These are phyloP conservation scores for Scortechinia acanthostroma DNA, from an alignment of 2,329 filamentous ascomycete species.

Conservation along the genomic window DNA sequence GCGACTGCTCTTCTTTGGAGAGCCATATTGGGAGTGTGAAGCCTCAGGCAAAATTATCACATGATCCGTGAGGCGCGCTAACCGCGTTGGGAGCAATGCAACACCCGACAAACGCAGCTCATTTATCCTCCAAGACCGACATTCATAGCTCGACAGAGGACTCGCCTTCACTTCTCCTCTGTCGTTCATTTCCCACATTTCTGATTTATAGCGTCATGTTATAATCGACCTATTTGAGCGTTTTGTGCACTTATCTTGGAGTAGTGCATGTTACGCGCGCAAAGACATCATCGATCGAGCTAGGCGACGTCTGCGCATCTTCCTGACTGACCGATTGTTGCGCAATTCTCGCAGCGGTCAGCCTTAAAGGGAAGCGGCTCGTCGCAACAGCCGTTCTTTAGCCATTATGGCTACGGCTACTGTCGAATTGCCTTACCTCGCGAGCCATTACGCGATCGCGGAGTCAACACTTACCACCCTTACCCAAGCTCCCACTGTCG, in stretches of 20 bases:
- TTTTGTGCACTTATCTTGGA: slow-evolving; percentile 9
- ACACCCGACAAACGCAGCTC: slow-evolving; percentile 5
- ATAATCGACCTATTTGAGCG: slow-evolving; percentile 7
- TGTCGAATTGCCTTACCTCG: slow-evolving; percentile 49
- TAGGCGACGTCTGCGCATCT: too few species aligned
- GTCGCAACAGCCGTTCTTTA: slow-evolving; percentile 21
- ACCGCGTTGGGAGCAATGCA: slow-evolving; percentile 8
- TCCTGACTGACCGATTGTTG: too few species aligned
- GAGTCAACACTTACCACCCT: slow-evolving; percentile 46
- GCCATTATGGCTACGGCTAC: slow-evolving; percentile 41
- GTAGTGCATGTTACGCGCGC: slow-evolving; percentile 8
- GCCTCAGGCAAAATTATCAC: background rate
- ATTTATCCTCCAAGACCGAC: background rate
- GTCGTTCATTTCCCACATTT: slow-evolving; percentile 7
- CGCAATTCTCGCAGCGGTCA: too few species aligned
- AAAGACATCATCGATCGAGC: slow-evolving; percentile 13
- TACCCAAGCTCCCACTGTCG: slow-evolving; percentile 46
- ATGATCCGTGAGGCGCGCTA: slow-evolving; percentile 5
- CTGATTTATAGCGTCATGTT: slow-evolving; percentile 8
- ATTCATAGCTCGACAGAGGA: background rate
- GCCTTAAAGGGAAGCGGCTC: too few species aligned
- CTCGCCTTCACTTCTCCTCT: slow-evolving; percentile 5
- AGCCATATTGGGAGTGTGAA: too few species aligned
- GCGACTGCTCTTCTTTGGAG: too few species aligned
- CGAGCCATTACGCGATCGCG: slow-evolving; percentile 47